These are phyloP conservation scores for Scutellaria baicalensis DNA, from an alignment of 257 asterid genomes.

Conservation along the genomic window DNA sequence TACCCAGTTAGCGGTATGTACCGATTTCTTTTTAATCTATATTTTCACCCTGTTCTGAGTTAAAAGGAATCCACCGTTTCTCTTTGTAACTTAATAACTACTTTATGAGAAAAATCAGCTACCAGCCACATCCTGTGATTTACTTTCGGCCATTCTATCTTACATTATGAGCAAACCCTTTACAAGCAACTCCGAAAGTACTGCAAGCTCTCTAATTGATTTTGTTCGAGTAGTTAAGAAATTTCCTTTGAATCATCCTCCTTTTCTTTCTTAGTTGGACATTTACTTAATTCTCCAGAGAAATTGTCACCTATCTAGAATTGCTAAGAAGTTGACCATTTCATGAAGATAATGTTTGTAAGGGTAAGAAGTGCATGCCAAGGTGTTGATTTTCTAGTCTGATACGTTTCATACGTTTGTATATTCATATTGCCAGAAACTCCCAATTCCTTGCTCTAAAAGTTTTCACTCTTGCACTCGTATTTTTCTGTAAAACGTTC, in stretches of 20 bases:
- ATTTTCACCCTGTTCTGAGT: not conserved
- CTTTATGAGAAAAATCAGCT: not conserved
- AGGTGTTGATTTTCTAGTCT: not conserved
- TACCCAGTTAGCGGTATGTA: slow-evolving; percentile 74
- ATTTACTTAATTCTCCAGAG: not conserved
- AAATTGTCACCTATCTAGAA: not conserved
- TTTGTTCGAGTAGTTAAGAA: not conserved
- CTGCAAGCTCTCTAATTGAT: not conserved
- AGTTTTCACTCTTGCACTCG: not conserved
- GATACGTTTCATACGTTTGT: too few species aligned
- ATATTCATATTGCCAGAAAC: too few species aligned
- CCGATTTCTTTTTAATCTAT: not conserved
- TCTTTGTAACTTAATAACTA: not conserved
- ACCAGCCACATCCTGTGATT: too few species aligned
- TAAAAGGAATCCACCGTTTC: not conserved
- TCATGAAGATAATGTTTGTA: not conserved
- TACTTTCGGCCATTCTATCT: too few species aligned
- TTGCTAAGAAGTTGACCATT: not conserved
- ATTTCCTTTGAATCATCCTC: not conserved
- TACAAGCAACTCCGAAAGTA: too few species aligned
- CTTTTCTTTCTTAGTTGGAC: not conserved
- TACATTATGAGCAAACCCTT: too few species aligned
- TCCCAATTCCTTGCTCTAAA: not conserved
- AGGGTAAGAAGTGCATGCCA: not conserved
- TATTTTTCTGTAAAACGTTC: not conserved